Evolutionary conservation across 1,284 basidiomycete species (phyloP), one percentile per base, ranked within the genome.

Genomic region (Peniophora sp.): DNA sequence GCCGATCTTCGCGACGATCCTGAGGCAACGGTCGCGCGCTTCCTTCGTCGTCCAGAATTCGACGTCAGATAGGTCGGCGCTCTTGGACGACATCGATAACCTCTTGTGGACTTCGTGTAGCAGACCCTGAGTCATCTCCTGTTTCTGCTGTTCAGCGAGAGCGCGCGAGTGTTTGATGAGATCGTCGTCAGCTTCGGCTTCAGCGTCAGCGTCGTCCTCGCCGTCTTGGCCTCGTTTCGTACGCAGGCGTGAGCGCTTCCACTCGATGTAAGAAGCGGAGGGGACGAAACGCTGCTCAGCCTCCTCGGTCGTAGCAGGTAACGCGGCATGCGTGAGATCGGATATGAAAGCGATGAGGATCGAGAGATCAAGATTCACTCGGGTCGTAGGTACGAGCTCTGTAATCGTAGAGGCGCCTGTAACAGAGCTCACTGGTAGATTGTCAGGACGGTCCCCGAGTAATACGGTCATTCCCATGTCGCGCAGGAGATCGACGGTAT

Each of bases 331-430:
- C 0, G 89, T 82, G 39, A 91, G 77, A 58, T 93, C 90, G 3
- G 88, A 90, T 32, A 89, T 79, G 23, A 94, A 74, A 0, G 89
- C 90, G 55, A 93, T 86, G 48, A 93, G 76, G 0, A 85, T 73
- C 0, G 89, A 92, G 9, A 92, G 73, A 63, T 93, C 91, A 39
- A 92, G 73, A 58, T 91, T 92, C 64, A 93, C 71, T 45, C 71
- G 69, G 2, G 62, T 56, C 0, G 82, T 84, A 0, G 88, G 84
- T 17, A 65, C 49, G 10, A 75, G 54, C 35, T 17, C 22, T 36
- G 49, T 55, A 52, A 17, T 58, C 46, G 45, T 61, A 45, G n/a
- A 57, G 35, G n/a, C 60, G 43, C 17, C 25, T 38, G 50, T 25
- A 5, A 39, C 34, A 35, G 56, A 49, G 23, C 63, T 58, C 5